These are phyloP conservation scores for Chalara sp. DNA, from an alignment of 2,329 filamentous ascomycete species.

Conservation along the genomic window DNA sequence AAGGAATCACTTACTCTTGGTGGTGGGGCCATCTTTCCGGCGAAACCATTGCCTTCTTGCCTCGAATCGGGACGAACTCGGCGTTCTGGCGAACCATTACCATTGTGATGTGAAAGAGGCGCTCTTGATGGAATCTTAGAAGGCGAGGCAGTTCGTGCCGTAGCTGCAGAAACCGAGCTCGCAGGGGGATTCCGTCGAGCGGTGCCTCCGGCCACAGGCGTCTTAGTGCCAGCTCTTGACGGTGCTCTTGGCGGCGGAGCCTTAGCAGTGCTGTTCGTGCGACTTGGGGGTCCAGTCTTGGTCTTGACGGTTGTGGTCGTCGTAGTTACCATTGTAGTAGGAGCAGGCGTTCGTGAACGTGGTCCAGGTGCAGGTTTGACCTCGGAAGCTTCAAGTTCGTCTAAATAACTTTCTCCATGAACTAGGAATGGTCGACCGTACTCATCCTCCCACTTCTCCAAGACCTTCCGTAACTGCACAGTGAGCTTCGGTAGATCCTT, in stretches of 20 bases:
- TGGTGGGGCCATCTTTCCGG: conserved; percentile 41
- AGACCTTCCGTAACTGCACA: conserved; percentile 70
- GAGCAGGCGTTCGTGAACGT: conserved; percentile 70
- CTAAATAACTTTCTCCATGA: conserved; percentile 84
- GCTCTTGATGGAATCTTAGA: conserved; percentile 64
- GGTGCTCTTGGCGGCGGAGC: conserved; percentile 14
- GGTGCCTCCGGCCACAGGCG: conserved; percentile 40
- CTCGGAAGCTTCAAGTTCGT: conserved; percentile 65
- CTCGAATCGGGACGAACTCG: conserved; percentile 22
- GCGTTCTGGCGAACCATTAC: conserved; percentile 78
- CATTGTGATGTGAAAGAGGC: conserved; percentile 62
- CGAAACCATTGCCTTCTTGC: conserved; percentile 28
- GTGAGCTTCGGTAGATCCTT: conserved; percentile 94
- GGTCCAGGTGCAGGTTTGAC: conserved; percentile 52
- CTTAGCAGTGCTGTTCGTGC: conserved; percentile 22
- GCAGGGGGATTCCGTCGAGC: conserved; percentile 22
- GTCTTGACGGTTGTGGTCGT: conserved; percentile 68
- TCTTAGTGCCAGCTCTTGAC: conserved; percentile 37
- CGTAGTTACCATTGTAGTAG: conserved; percentile 47
- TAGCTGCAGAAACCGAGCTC: conserved; percentile 9
- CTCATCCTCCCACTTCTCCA: conserved; percentile 88
- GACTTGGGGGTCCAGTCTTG: conserved; percentile 51
- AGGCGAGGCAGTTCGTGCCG: conserved; percentile 41
- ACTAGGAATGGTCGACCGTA: conserved; percentile 91
- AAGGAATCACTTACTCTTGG: conserved; percentile 35